phyloP scores from a whole-genome alignment of 2,329 filamentous ascomycete genomes.

The Colletotrichum karsti region DNA sequence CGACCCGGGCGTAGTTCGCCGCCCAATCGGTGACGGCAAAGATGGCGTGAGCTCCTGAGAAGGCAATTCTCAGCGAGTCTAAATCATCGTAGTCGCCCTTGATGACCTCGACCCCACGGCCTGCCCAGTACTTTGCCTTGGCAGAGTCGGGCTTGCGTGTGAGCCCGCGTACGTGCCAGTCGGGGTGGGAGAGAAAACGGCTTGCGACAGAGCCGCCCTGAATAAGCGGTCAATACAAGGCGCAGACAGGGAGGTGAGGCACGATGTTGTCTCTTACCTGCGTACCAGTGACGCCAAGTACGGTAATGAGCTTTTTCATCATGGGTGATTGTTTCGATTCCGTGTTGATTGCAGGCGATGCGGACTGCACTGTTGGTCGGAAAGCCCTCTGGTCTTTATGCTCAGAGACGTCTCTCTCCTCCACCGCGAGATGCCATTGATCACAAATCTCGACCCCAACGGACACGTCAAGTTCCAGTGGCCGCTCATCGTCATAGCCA shows the following conservation, averaged over 20 bases:
- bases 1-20: conserved; percentile 3
- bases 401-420: too few species aligned
- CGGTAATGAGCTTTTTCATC: conserved; percentile 10
- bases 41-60: conserved; percentile 45
- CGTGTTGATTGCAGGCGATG: too few species aligned
- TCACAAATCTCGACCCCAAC: too few species aligned
- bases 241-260: neutral
- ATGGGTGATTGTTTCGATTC: neutral
- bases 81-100: neutral
- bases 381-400: neutral
- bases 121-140: conserved; percentile 39
- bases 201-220: conserved; percentile 31
- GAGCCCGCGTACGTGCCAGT: conserved; percentile 35
- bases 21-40: conserved; percentile 45
- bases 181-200: conserved; percentile 19
- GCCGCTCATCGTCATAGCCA: too few species aligned
- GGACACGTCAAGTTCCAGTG: too few species aligned
- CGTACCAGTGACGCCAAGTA: conserved; percentile 10
- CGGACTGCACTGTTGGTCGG: neutral
- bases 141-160: conserved; percentile 50
- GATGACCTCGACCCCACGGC: conserved; percentile 15
- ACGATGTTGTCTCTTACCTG: neutral
- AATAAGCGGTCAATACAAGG: neutral
- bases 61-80: conserved; percentile 21
- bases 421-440: too few species aligned